Evolutionary conservation across 257 asterid genomes (phyloP).

Genomic region (Solanum pinnatisectum): DNA sequence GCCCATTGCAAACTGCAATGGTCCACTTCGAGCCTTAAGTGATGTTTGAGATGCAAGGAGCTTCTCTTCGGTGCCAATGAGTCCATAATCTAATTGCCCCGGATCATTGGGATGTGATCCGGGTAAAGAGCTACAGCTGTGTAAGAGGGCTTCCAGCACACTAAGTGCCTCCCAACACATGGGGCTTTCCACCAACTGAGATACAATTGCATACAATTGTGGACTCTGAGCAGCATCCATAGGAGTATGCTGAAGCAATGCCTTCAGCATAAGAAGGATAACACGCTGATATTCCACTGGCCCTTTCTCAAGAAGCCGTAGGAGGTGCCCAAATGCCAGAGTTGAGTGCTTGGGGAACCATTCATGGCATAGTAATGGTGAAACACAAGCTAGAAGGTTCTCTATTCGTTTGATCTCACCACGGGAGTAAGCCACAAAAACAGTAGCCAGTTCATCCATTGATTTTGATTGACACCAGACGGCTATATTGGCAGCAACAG

Average conservation of each 20-base stretch:
- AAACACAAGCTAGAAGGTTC: conserved; percentile 86
- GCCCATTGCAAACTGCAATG: conserved; percentile 61
- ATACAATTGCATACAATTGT: conserved; percentile 91
- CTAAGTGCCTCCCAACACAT: conserved; percentile 97
- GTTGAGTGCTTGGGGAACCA: conserved; percentile 98
- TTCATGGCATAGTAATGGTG: conserved; percentile 79
- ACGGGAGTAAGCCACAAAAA: conserved; percentile 75
- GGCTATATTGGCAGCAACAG: conserved; percentile 73
- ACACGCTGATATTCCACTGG: conserved; percentile 89
- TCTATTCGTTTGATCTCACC: conserved; percentile 77
- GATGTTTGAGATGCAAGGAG: conserved; percentile 73
- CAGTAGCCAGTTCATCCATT: conserved; percentile 76
- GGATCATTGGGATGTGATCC: conserved; percentile 67
- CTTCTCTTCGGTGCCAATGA: conserved; percentile 57
- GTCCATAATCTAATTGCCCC: conserved; percentile 61
- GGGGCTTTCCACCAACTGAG: conserved; percentile 95
- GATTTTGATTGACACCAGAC: conserved; percentile 86
- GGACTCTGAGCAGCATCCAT: conserved; percentile 97
- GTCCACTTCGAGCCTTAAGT: conserved; percentile 90
- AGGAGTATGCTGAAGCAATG: conserved; percentile 93
- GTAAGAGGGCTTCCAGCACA: conserved; percentile 93
- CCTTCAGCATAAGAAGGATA: conserved; percentile 85
- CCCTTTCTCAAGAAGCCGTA: conserved; percentile 81
- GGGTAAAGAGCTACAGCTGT: conserved; percentile 87
- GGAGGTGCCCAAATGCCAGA: conserved; percentile 85